Evolutionary conservation across 2,329 filamentous ascomycete species (phyloP).

Genomic region (Pseudogymnoascus sp.): DNA sequence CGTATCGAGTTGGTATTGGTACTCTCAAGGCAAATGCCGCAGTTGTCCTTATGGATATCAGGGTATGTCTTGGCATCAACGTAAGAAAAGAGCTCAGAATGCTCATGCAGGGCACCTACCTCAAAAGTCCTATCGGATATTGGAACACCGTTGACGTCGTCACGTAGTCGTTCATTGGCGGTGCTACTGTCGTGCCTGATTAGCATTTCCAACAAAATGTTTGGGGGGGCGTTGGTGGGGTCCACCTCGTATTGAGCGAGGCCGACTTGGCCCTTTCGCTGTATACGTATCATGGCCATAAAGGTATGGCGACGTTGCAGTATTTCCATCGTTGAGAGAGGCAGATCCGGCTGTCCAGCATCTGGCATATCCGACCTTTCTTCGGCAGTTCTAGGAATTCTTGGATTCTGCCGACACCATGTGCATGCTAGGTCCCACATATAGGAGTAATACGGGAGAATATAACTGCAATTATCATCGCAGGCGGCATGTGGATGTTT

Average conservation of each 20-base stretch:
- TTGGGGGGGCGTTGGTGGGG: background rate
- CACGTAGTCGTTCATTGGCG: background rate
- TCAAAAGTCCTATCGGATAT: background rate
- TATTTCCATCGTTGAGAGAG: background rate
- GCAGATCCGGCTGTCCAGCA: background rate
- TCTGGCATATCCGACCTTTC: background rate
- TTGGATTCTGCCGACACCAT: background rate
- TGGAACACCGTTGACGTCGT: background rate
- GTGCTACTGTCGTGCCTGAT: background rate
- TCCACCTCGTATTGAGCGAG: background rate
- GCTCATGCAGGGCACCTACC: background rate
- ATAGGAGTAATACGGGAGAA: background rate
- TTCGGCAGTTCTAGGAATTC: background rate
- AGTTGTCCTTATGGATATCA: background rate
- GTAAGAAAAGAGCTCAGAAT: conserved; percentile 1
- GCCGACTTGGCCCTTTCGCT: background rate
- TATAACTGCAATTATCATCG: background rate
- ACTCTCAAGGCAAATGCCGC: background rate
- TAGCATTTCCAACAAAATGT: background rate
- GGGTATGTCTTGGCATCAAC: background rate
- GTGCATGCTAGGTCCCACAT: background rate
- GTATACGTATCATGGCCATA: background rate
- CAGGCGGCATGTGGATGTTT: background rate
- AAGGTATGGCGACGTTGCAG: background rate
- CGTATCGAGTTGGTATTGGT: background rate